Evolutionary conservation across 805 yeast genomes (phyloP).

Genomic region (Ogataea siamensis): DNA sequence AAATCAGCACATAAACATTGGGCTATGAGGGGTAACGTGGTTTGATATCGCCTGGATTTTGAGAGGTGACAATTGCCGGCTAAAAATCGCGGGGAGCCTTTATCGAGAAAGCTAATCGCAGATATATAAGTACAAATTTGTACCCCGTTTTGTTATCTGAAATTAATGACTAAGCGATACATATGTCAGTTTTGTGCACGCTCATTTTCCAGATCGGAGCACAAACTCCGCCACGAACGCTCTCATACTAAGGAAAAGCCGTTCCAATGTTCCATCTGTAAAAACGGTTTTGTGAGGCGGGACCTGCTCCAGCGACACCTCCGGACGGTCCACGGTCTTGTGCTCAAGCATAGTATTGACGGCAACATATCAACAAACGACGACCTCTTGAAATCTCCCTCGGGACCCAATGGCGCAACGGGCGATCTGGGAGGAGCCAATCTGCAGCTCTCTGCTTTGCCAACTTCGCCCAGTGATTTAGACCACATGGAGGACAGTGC

Average conservation of each 20-base stretch:
- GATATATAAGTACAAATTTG: slow-evolving; percentile 8
- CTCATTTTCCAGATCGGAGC: slow-evolving; percentile 77
- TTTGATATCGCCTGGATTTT: slow-evolving; percentile 1
- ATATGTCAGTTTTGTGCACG: slow-evolving; percentile 78
- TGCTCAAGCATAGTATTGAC: slow-evolving; percentile 28
- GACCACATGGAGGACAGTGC: slow-evolving; percentile 14
- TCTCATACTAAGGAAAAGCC: slow-evolving; percentile 82
- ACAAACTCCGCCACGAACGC: slow-evolving; percentile 73
- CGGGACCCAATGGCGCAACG: slow-evolving; percentile 1
- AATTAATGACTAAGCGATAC: slow-evolving; percentile 63
- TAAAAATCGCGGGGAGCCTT: slow-evolving; percentile 12
- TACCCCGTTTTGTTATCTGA: slow-evolving; percentile 11
- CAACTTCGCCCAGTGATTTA: slow-evolving; percentile 2
- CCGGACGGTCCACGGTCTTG: slow-evolving; percentile 65
- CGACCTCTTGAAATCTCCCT: slow-evolving; percentile 18
- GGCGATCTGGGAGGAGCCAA: slow-evolving; percentile 1
- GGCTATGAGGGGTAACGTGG: slow-evolving; percentile 1
- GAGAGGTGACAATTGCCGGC: slow-evolving; percentile 8
- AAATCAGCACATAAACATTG: not conserved
- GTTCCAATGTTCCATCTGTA: slow-evolving; percentile 67
- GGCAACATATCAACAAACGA: slow-evolving; percentile 27
- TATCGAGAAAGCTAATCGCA: not conserved
- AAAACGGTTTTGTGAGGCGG: slow-evolving; percentile 71
- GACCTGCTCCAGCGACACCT: slow-evolving; percentile 76
- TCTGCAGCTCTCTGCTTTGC: slow-evolving; percentile 5